Evolutionary conservation across 495 filamentous ascomycete genomes (phyloP).

Genomic region (Apiosordaria backusii): DNA sequence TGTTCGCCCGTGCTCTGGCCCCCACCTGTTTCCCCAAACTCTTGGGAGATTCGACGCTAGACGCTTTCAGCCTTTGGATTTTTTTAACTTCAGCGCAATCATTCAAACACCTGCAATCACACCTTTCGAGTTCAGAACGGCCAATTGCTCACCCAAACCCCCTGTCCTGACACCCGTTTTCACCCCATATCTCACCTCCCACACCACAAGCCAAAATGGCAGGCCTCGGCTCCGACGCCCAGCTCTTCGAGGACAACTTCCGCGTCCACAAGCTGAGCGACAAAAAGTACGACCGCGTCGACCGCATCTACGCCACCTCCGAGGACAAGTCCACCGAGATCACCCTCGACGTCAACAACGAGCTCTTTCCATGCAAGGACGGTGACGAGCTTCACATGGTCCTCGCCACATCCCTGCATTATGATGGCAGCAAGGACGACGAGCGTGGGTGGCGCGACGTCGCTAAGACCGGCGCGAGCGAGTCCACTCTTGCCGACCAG

Average conservation of each 20-base stretch:
- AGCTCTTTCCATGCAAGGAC: conserved; percentile 73
- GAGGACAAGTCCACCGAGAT: conserved; percentile 65
- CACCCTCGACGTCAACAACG: conserved; percentile 88
- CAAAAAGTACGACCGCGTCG: conserved; percentile 91
- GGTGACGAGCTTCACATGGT: conserved; percentile 75
- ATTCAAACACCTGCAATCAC: neutral
- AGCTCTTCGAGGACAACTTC: conserved; percentile 93
- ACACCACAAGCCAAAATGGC: conserved; percentile 42
- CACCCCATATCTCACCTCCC: neutral
- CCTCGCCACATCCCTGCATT: conserved; percentile 75
- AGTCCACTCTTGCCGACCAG: conserved; percentile 79
- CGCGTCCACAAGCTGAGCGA: conserved; percentile 70
- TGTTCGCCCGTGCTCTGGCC: neutral
- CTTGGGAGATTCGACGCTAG: neutral
- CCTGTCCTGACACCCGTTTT: neutral
- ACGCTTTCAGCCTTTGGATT: conserved; percentile 17
- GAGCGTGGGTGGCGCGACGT: conserved; percentile 76
- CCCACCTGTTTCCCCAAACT: conserved; percentile 17
- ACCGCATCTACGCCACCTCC: conserved; percentile 69
- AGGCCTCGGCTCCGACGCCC: conserved; percentile 64
- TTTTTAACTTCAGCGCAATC: conserved; percentile 7
- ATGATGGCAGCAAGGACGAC: conserved; percentile 75
- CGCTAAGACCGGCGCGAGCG: conserved; percentile 48
- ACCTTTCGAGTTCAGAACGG: neutral
- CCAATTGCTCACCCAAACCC: neutral